Percentiles rank a stretch among this genome's conserved stretches.
Conservation (phyloP, 2,329 filamentous ascomycete species). For the Colletotrichum eleusines region DNA sequence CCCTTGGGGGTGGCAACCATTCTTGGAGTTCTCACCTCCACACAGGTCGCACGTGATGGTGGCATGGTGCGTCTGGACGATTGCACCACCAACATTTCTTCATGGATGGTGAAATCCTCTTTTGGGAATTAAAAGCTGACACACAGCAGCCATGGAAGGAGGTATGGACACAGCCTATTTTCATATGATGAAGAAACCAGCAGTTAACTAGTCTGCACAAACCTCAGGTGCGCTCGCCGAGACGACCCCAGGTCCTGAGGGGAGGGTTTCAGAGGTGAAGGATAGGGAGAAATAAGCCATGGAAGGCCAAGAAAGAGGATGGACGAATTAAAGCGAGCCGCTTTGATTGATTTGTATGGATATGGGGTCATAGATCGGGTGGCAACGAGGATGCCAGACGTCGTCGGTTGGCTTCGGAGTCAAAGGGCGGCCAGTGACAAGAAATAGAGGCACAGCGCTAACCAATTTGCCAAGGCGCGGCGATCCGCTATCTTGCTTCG, state of each 20-base stretch:
- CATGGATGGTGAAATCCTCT: neutral
- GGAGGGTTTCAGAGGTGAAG: neutral
- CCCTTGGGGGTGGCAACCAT: neutral
- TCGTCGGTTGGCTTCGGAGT: slow-evolving; percentile 10
- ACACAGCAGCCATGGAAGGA: neutral
- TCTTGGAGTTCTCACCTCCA: slow-evolving; percentile 14
- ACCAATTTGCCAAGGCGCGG: slow-evolving; percentile 36
- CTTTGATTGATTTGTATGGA: neutral
- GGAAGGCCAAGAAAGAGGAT: neutral
- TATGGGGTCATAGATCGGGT: neutral
- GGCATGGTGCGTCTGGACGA: neutral
- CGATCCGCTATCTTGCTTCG: slow-evolving; percentile 28
- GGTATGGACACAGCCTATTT: neutral
- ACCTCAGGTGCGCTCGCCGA: neutral
- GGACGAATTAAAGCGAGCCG: neutral
- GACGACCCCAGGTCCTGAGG: neutral
- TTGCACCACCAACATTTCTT: neutral
- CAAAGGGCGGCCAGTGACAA: slow-evolving; percentile 18
- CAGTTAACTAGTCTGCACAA: neutral
- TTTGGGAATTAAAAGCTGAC: neutral
- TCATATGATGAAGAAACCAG: neutral
- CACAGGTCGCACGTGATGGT: neutral
- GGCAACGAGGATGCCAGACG: slow-evolving; percentile 15
- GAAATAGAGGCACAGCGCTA: slow-evolving; percentile 19
- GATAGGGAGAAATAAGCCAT: too few relatives aligned